A percentile compares a stretch with the other conserved stretches of the same genome.
phyloP scores from a whole-genome alignment of 768 basidiomycete species.

The Asterophora parasitica region DNA sequence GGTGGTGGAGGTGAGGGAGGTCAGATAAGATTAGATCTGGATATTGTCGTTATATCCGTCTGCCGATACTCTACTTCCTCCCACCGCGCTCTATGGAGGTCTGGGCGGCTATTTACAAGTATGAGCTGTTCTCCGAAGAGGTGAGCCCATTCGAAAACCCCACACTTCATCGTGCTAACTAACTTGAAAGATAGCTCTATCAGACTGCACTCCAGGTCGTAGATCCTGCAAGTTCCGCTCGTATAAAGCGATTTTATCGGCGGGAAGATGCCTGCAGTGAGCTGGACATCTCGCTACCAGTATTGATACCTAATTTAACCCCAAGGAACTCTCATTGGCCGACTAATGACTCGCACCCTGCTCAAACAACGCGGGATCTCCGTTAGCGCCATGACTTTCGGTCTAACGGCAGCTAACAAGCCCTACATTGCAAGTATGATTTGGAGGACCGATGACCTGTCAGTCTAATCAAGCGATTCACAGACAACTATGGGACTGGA shows the following conservation, averaged over 20 bases:
- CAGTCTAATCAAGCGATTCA: background rate
- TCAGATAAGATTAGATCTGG: constrained; percentile 17
- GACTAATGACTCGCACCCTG: constrained; percentile 64
- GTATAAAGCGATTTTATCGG: constrained; percentile 62
- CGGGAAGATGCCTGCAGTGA: constrained; percentile 75
- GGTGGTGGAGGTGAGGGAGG: constrained; percentile 2
- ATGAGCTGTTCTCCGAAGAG: constrained; percentile 35
- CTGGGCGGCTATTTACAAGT: constrained; percentile 40
- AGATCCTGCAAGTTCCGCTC: constrained; percentile 49
- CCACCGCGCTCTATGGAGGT: constrained; percentile 33
- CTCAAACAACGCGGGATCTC: constrained; percentile 54
- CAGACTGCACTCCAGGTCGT: constrained; percentile 52
- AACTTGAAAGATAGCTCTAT: constrained; percentile 47
- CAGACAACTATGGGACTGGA: constrained; percentile 42
- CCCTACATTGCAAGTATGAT: constrained; percentile 61
- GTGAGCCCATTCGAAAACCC: constrained; percentile 21
- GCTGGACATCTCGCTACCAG: constrained; percentile 14
- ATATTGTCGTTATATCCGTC: too few relatives aligned
- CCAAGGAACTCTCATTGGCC: constrained; percentile 71
- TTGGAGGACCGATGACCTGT: background rate
- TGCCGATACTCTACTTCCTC: too few relatives aligned
- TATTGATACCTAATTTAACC: constrained; percentile 4
- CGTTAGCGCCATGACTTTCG: constrained; percentile 44
- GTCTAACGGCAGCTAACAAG: constrained; percentile 60
- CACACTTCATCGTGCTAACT: background rate